Evolutionary conservation across 2,329 filamentous ascomycete species (phyloP), one percentile per base, ranked within the genome.

Genomic region (Thelonectria olida): DNA sequence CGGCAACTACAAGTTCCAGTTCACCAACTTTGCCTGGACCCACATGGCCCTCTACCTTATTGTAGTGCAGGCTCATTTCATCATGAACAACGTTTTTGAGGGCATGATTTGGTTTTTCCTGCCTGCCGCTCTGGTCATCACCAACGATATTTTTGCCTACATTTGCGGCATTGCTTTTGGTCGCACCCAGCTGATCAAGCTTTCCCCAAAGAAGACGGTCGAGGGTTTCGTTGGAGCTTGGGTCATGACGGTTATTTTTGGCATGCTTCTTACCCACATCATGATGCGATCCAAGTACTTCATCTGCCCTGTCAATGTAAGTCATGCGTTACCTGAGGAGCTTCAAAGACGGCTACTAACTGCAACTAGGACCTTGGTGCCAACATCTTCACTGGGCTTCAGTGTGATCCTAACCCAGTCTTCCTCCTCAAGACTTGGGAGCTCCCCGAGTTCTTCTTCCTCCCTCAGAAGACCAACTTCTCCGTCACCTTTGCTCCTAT

Each of bases 91-190:
- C 79, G 91, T 99, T 67, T 96, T 99, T 72, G 96, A 99, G 81
- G 96, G 96, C 81, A 93, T 99, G 92, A 97, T 99, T 76, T 99
- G 96, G 96, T 98, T 99, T 84, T 97, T 98, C 85, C 81, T 99
- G 44, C 96, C 96, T 7, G 94, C 93, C 7, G 90, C 93, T 54
- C 87, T 99, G 71, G 96, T 99, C 76, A 97, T 99, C 75, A 97
- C 92, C 66, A 99, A 99, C 78, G 96, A 99, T 76, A 99, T 99
- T 67, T 98, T 96, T 73, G 96, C 96, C 72, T 99, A 99, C 77
- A 89, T 99, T 63, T 97, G 94, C 77, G 96, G 96, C 62, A 98
- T 99, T 74, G 95, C 94, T 20, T 97, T 99, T 77, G 96, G 96
- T 52, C 89, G 93, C 57, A 98, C 96, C 2, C 96, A 97, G 78